phyloP scores from a whole-genome alignment of 306 rosid species.

The Prunus mume region DNA sequence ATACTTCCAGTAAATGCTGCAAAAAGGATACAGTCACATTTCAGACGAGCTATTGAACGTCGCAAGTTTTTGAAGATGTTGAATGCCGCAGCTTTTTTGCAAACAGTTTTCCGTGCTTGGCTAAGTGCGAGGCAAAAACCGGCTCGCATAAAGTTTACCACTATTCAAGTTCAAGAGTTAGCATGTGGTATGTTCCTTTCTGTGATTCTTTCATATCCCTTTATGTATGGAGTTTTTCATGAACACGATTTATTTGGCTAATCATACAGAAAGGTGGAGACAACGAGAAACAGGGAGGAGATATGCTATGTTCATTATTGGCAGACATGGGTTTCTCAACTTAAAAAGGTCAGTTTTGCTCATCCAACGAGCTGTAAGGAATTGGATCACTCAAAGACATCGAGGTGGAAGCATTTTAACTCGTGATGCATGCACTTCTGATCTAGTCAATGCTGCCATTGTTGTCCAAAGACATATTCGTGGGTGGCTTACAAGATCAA shows the following conservation, averaged over 20 bases:
- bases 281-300: slow-evolving; percentile 29
- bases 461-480: slow-evolving; percentile 54
- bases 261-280: slow-evolving; percentile 43
- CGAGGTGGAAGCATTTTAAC: slow-evolving; percentile 16
- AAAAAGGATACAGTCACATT: slow-evolving; percentile 52
- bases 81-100: slow-evolving; percentile 48
- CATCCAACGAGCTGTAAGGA: slow-evolving; percentile 54
- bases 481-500: slow-evolving; percentile 47
- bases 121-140: slow-evolving; percentile 43
- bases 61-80: slow-evolving; percentile 43
- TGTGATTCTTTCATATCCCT: slow-evolving; percentile 4
- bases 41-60: slow-evolving; percentile 44
- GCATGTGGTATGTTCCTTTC: slow-evolving; percentile 40
- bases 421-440: slow-evolving; percentile 16
- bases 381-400: slow-evolving; percentile 50
- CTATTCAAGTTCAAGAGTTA: slow-evolving; percentile 23
- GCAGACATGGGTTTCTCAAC: slow-evolving; percentile 14
- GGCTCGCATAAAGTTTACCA: slow-evolving; percentile 19
- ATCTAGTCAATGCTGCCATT: slow-evolving; percentile 41
- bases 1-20: slow-evolving; percentile 61
- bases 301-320: slow-evolving; percentile 9
- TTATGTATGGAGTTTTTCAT: slow-evolving; percentile 23
- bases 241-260: slow-evolving; percentile 20
- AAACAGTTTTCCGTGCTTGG: slow-evolving; percentile 67
- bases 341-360: slow-evolving; percentile 26